A percentile compares a stretch with the other conserved stretches of the same genome.
Conservation (phyloP, 495 filamentous ascomycete species). For the Neurospora africana region DNA sequence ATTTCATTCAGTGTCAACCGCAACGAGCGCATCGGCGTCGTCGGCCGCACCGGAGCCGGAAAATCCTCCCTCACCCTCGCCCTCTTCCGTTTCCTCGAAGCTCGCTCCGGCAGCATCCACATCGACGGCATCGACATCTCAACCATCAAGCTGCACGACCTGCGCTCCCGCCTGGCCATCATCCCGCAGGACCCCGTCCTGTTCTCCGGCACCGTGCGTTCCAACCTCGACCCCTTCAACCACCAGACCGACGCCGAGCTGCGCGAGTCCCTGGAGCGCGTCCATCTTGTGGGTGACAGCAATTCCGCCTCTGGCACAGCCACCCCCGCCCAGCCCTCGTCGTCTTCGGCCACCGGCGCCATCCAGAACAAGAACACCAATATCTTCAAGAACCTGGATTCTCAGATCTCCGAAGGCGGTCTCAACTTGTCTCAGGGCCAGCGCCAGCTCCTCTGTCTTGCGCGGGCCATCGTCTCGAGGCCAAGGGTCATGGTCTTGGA, state of each 20-base stretch:
- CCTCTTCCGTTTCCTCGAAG: constrained; percentile 74
- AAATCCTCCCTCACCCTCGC: constrained; percentile 79
- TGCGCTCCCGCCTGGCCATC: constrained; percentile 67
- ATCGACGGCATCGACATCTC: constrained; percentile 73
- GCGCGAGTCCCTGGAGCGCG: constrained; percentile 61
- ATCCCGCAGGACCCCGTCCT: constrained; percentile 75
- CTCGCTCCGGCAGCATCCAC: constrained; percentile 54
- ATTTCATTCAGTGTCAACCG: constrained; percentile 59
- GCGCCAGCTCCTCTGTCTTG: constrained; percentile 78
- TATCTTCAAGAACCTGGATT: constrained; percentile 47
- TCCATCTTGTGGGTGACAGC: constrained; percentile 54
- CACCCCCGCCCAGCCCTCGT: constrained; percentile 11
- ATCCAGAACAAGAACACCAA: constrained; percentile 45
- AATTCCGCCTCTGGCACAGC: constrained; percentile 20
- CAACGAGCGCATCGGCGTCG: constrained; percentile 70
- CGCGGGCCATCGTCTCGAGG: constrained; percentile 69
- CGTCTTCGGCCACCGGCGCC: constrained; percentile 8
- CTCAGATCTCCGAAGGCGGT: constrained; percentile 63
- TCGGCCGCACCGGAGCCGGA: constrained; percentile 78
- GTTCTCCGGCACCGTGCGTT: constrained; percentile 75
- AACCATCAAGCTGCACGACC: constrained; percentile 59
- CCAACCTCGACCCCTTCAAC: constrained; percentile 74
- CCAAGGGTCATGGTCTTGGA: constrained; percentile 84
- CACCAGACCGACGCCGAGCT: constrained; percentile 62
- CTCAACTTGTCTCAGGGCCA: constrained; percentile 81